phyloP scores from a whole-genome alignment of 2,329 filamentous ascomycete genomes.

The Camillea tinctor region DNA sequence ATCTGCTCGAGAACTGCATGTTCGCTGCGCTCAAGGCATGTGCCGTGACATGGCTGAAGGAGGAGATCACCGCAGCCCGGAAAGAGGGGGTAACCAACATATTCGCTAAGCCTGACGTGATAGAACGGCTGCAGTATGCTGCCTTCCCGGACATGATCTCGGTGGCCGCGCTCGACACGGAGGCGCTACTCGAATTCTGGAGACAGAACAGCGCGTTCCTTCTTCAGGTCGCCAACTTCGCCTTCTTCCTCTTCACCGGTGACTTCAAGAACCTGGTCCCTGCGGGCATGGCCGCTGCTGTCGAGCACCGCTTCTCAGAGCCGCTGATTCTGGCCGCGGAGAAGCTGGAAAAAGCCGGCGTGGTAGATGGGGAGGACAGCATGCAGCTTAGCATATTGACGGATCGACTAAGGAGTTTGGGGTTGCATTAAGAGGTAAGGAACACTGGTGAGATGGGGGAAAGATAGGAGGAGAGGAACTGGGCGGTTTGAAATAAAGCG shows the following conservation, averaged over 20 bases:
- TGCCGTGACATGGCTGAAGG: slow-evolving; percentile 62
- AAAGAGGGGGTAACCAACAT: slow-evolving; percentile 29
- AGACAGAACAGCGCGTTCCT: slow-evolving; percentile 52
- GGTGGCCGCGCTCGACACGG: slow-evolving; percentile 41
- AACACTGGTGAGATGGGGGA: too few species aligned
- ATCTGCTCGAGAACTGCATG: slow-evolving; percentile 64
- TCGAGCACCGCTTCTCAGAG: slow-evolving; percentile 58
- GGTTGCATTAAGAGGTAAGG: slow-evolving; percentile 33
- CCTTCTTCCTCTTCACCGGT: slow-evolving; percentile 53
- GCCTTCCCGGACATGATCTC: slow-evolving; percentile 58
- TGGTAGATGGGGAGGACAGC: slow-evolving; percentile 30
- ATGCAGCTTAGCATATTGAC: slow-evolving; percentile 43
- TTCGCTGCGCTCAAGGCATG: slow-evolving; percentile 62
- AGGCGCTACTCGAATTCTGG: slow-evolving; percentile 52
- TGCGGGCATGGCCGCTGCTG: slow-evolving; percentile 53
- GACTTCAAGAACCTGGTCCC: slow-evolving; percentile 51
- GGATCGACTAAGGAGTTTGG: slow-evolving; percentile 42
- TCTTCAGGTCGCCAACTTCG: slow-evolving; percentile 61
- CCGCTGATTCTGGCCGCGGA: slow-evolving; percentile 48
- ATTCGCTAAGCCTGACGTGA: slow-evolving; percentile 54
- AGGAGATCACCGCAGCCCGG: slow-evolving; percentile 55
- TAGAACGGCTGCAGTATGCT: slow-evolving; percentile 60
- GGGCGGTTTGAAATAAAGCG: too few species aligned
- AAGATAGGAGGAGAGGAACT: too few species aligned
- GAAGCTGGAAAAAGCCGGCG: slow-evolving; percentile 31